These are phyloP conservation scores for Wickerhamomyces canadensis DNA, from an alignment of 805 yeast genomes.

Conservation along the genomic window DNA sequence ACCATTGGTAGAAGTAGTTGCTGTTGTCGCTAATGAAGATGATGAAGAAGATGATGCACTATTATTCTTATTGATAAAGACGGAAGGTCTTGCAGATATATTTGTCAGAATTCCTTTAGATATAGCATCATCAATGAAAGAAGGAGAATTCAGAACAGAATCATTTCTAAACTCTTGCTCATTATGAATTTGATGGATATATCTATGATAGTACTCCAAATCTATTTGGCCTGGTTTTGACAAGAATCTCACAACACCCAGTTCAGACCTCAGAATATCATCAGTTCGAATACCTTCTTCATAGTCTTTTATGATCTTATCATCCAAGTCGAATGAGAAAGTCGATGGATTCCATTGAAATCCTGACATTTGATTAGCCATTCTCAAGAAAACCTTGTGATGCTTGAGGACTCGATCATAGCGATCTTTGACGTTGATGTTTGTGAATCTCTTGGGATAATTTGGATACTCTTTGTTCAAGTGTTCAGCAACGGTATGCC, in stretches of 20 bases:
- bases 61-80: constrained; percentile 5
- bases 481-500: constrained; percentile 24
- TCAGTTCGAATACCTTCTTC: constrained; percentile 12
- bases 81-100: constrained; percentile 9
- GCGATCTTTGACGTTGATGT: constrained; percentile 24
- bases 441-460: constrained; percentile 22
- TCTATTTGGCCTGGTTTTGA: constrained; percentile 23
- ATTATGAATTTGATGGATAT: constrained; percentile 9
- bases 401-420: constrained; percentile 23
- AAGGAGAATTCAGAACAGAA: constrained; percentile 14
- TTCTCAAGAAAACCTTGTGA: constrained; percentile 18
- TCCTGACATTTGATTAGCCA: constrained; percentile 19
- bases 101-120: constrained; percentile 17
- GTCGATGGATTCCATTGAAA: constrained; percentile 20
- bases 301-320: constrained; percentile 9
- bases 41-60: neutral
- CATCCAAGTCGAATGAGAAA: constrained; percentile 16
- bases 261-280: constrained; percentile 11
- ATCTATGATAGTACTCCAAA: constrained; percentile 23
- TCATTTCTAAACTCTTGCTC: constrained; percentile 12
- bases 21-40: constrained; percentile 5
- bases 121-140: constrained; percentile 21
- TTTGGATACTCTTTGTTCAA: constrained; percentile 22
- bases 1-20: constrained; percentile 8
- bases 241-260: constrained; percentile 17